A percentile compares a stretch with the other conserved stretches of the same genome.
phyloP scores from a whole-genome alignment of 1,139 yeast genomes.

The Hyphopichia fennica region DNA sequence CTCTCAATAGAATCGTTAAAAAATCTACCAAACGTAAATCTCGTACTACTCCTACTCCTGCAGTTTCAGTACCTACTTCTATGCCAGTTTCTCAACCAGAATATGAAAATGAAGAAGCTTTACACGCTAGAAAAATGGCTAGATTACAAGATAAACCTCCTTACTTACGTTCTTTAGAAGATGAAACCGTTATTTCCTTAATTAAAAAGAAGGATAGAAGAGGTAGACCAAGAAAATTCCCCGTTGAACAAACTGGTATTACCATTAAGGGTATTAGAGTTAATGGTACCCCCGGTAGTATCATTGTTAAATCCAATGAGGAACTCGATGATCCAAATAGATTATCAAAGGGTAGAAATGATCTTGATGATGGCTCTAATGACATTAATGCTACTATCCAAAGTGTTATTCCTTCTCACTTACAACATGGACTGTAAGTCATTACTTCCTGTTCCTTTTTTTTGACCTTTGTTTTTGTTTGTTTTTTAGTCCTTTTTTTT shows the following conservation, averaged over 20 bases:
- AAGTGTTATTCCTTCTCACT: conserved; percentile 5
- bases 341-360: conserved; percentile 12
- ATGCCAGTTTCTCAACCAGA: not conserved
- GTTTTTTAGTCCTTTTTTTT: too few relatives aligned
- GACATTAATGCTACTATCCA: conserved; percentile 5
- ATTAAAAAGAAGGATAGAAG: conserved; percentile 44
- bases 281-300: conserved; percentile 30
- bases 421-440: conserved; percentile 1
- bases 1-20: conserved; percentile 36
- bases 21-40: conserved; percentile 12
- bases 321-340: conserved; percentile 8
- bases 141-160: conserved; percentile 30
- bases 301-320: not conserved
- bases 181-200: conserved; percentile 39
- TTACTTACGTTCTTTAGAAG: conserved; percentile 30
- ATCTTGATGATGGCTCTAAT: not conserved
- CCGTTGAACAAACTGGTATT: conserved; percentile 49
- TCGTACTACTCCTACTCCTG: conserved; percentile 2
- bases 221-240: conserved; percentile 55
- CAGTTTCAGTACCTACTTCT: not conserved
- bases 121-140: conserved; percentile 10
- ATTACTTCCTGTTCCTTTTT: too few relatives aligned
- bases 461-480: too few relatives aligned
- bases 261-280: conserved; percentile 49
- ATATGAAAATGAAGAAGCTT: conserved; percentile 5